Evolutionary conservation across 441 rosid species (phyloP).

Genomic region (Hypseocharis bilobata): DNA sequence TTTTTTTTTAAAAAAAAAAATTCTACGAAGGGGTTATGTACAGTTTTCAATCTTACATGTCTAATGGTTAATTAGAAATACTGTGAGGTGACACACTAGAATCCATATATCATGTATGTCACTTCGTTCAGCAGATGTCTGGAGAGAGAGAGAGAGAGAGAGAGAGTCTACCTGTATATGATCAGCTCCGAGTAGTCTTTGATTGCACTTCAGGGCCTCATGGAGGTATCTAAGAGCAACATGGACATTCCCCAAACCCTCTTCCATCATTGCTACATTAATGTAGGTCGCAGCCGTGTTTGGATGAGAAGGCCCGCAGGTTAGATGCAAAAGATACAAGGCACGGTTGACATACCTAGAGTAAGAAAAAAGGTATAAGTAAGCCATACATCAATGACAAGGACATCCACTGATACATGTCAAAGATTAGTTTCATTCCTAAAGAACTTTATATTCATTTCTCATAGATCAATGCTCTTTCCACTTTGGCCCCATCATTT

Average conservation of each 20-base stretch:
- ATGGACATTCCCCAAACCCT: constrained; percentile 68
- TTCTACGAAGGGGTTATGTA: too few species aligned
- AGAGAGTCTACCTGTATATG: constrained; percentile 55
- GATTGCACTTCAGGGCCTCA: constrained; percentile 73
- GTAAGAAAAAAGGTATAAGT: constrained; percentile 18
- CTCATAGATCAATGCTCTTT: neutral
- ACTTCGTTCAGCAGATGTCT: neutral
- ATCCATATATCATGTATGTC: neutral
- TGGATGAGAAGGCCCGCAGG: constrained; percentile 73
- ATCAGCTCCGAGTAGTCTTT: constrained; percentile 66
- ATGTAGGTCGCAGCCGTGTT: constrained; percentile 78
- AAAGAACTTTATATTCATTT: constrained; percentile 2
- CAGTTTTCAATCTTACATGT: too few species aligned
- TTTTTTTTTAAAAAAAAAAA: too few species aligned
- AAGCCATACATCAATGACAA: neutral
- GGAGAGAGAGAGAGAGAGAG: neutral
- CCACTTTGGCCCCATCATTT: too few species aligned
- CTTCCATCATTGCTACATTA: constrained; percentile 82
- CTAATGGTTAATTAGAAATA: too few species aligned
- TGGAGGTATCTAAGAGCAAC: constrained; percentile 73
- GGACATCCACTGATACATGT: neutral
- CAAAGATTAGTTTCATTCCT: neutral
- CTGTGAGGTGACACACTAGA: neutral
- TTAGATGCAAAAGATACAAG: constrained; percentile 59
- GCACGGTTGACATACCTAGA: constrained; percentile 69